Base-by-base conservation (phyloP, 345 rosid genomes). In the Rhizophora mangle region DNA sequence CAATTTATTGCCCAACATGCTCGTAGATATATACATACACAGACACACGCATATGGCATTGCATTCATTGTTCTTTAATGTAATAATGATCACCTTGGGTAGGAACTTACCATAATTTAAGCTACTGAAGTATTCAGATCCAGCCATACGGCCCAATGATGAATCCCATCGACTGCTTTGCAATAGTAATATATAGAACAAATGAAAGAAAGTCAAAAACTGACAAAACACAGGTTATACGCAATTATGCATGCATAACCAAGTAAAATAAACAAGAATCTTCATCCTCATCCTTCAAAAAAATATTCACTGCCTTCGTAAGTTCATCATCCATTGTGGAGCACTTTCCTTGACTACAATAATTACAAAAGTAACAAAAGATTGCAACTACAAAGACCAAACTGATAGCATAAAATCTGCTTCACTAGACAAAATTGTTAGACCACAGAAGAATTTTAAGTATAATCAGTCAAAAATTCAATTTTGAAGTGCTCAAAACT, bases 141-240 rank as follows among this genome's bases (percentile, higher is more conserved):
- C 94, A 56, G 94, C 82, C 85, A 80, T 73, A 68, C 94, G 96
- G 65, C 92, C 79, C 63, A 82, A 69, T 68, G 99, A 86, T 58
- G 96, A 85, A 29, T 90, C 97, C 96, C 96, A 92, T 71, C 92
- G 84, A 78, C 92, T 87, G 82, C 72, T 74, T 67, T n/a, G 67
- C 32, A 15, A 71, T 43, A 65, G 64, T 58, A 70, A 64, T 65
- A 66, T 69, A 64, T 34, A 52, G 53, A 76, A 61, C 57, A 56
- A 22, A 65, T 46, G 51, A 15, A 68, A 53, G 63, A 62, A 56
- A 34, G 49, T n/a, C 2, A n/a, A 57, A 11, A 64, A 68, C 61
- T 52, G 46, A 60, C 73, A 16, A 74, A 7, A 6, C 22, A 49
- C 16, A 69, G 60, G 8, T 4, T 6, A 39, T 37, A 16, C 0